Base-by-base conservation (phyloP, 768 basidiomycete genomes). In the Glaciozyma martinii region DNA sequence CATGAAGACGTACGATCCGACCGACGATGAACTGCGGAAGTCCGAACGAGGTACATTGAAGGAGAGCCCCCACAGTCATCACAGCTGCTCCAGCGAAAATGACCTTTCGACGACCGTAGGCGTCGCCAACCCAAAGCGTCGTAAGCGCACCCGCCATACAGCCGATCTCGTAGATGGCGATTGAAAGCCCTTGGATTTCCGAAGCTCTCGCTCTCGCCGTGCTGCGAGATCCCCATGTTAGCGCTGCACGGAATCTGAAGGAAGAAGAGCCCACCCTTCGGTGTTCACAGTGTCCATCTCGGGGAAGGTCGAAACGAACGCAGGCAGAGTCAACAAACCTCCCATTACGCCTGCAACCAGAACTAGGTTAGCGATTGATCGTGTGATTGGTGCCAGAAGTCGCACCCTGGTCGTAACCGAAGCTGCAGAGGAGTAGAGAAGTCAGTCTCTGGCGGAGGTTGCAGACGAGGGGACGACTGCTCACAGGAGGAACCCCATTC, bases 271-370 rank as follows among this genome's bases (percentile, higher is more conserved):
- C 8, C n/a, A 47, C 46, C 46, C n/a, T 47, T 19, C 3, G 19
- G 46, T 47, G 19, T 47, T 47, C 6, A 47, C n/a, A 3, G 46
- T 47, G 16, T 49, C 71, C 66, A 32, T 32, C 23, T 32, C 32
- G 25, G 46, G 46, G 32, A 60, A 60, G 1, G 9, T 9, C 13
- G 16, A 80, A 66, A 82, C 82, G 56, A 85, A 86, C 79, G 84
- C 80, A 54, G 77, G 77, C 0, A 85, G 81, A 15, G 81, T 85
- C 56, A 86, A 74, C n/a, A 85, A 76, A n/a, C 84, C 83, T 30
- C 83, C 83, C 84, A 86, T 84, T 33, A 85, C 84, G 44, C 84
- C 84, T 72, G 85, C 42, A 18, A 18, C n/a, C n/a, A n/a, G n/a
- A n/a, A n/a, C n/a, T n/a, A n/a, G n/a, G n/a, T n/a, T n/a, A n/a